Conservation (phyloP, 768 basidiomycete species). For the Tulasnella sp. region DNA sequence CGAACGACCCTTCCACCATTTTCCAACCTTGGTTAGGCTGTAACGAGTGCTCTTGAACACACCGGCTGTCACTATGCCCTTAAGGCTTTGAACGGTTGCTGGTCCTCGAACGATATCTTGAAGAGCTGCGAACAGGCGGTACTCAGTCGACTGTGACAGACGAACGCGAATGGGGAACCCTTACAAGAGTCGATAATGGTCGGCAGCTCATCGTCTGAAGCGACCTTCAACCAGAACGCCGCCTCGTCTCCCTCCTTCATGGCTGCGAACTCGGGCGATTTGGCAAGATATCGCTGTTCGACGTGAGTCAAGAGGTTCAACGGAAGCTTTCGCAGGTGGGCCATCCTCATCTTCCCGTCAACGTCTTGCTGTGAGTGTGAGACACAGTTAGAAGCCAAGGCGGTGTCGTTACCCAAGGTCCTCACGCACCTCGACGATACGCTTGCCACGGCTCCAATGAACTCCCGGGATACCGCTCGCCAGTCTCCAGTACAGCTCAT, state of each 20-base stretch:
- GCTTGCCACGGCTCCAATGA: slow-evolving; percentile 50
- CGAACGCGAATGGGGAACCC: slow-evolving; percentile 30
- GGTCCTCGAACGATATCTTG: slow-evolving; percentile 73
- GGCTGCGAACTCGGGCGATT: slow-evolving; percentile 36
- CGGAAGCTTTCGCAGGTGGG: slow-evolving; percentile 77
- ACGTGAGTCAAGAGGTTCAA: slow-evolving; percentile 58
- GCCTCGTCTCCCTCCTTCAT: slow-evolving; percentile 61
- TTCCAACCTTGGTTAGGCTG: slow-evolving; percentile 67
- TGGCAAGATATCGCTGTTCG: slow-evolving; percentile 45
- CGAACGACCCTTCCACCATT: slow-evolving; percentile 60
- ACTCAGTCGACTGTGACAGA: background rate
- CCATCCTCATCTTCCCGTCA: slow-evolving; percentile 60
- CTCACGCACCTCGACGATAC: slow-evolving; percentile 17
- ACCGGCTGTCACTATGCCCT: slow-evolving; percentile 82
- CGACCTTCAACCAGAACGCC: slow-evolving; percentile 70
- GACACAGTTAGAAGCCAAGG: background rate
- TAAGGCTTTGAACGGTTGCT: slow-evolving; percentile 77
- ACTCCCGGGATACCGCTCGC: slow-evolving; percentile 77
- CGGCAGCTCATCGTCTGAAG: slow-evolving; percentile 58
- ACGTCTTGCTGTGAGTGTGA: slow-evolving; percentile 58
- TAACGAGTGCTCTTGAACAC: slow-evolving; percentile 75
- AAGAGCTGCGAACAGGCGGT: slow-evolving; percentile 54
- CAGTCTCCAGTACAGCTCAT: slow-evolving; percentile 77
- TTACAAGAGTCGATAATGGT: slow-evolving; percentile 52
- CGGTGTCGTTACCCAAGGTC: background rate